Evolutionary conservation across 495 filamentous ascomycete genomes (phyloP), one percentile per base, ranked within the genome.

Genomic region (Letharia columbiana): DNA sequence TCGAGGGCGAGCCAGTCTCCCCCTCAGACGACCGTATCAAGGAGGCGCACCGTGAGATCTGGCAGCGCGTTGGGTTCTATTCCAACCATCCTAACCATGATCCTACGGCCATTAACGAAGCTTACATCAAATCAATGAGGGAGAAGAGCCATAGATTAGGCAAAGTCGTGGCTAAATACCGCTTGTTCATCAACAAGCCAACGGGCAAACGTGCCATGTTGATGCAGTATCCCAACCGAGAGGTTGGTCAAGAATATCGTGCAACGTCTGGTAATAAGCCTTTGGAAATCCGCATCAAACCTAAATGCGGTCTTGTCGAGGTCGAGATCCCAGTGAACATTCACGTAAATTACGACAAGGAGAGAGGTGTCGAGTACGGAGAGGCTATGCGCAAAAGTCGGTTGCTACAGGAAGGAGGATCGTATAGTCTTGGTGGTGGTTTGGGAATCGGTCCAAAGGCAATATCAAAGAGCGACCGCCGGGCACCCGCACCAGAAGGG

Each of bases 241-340:
- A 67, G 13, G 67, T 74, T 2, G 74, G 78, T 17, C 75, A 82
- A 63, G 80, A 84, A 15, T 90, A 89, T 76, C 82, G 83, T 45
- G 80, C 78, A 28, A 70, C 73, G 2, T 73, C 78, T 56, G 73
- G 78, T 9, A 79, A 83, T 15, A 81, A 84, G 63, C 89, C 89
- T 0, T 68, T 81, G 3, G 78, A 79, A 13, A 72, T 91, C 44
- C 84, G 89, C 41, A 78, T 89, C 69, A 93, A 93, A 74, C 82
- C 83, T 0, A 75, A 81, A 41, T 80, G 85, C 2, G 89, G 88
- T 1, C 78, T 90, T 62, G 77, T 92, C n/a, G 90, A 93, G 71
- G 72, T 91, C 9, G 90, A 93, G 61, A 79, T 91, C 12, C 86
- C 88, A 2, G 77, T 92, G 60, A 81, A 86, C 73, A 83, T 83